Evolutionary conservation across 2,329 filamentous ascomycete genomes (phyloP), one percentile per base, ranked within the genome.

Genomic region (Fusarium oligoseptatum): DNA sequence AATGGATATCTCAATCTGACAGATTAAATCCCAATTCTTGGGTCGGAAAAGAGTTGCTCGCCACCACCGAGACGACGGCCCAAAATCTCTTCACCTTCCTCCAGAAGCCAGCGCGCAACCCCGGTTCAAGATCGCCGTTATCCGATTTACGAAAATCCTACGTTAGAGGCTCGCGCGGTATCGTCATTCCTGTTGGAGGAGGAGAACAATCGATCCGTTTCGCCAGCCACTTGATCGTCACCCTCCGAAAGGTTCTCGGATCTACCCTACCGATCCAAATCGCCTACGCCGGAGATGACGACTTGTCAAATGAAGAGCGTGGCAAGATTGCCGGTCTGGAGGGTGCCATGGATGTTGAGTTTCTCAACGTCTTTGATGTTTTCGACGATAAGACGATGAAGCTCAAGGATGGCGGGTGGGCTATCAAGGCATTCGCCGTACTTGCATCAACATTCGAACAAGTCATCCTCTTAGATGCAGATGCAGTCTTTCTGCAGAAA

Each of bases 381-480:
- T 82, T 84, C 58, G 76, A 82, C 29, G 80, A 84, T 37, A 36
- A 62, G 0, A 79, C 77, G 3, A 34, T 83, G 48, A 73, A 76
- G 7, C 75, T 83, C 2, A 62, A 67, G n/a, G 67, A 78, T 1
- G 80, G 78, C 1, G 78, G 78, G 2, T 84, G 83, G 82, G 83
- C 84, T 11, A 81, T 84, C 64, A 85, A 85, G 62, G 72, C 81
- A 0, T 85, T 85, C 60, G 84, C 84, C 4, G 74, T 79, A 2
- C 78, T 85, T 10, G 81, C 79, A 14, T 81, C 81, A 1, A 70
- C 48, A 0, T 85, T 83, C 56, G 81, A 83, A n/a, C 70, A 84
- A 37, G 81, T 82, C 4, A 79, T 85, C 3, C 72, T 85, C 2
- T 39, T 84, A 11, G 84, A 85, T 64, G 78, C 84, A 2, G 83